phyloP scores from a whole-genome alignment of 352 stramenopile species.

The Aphanomyces astaci region DNA sequence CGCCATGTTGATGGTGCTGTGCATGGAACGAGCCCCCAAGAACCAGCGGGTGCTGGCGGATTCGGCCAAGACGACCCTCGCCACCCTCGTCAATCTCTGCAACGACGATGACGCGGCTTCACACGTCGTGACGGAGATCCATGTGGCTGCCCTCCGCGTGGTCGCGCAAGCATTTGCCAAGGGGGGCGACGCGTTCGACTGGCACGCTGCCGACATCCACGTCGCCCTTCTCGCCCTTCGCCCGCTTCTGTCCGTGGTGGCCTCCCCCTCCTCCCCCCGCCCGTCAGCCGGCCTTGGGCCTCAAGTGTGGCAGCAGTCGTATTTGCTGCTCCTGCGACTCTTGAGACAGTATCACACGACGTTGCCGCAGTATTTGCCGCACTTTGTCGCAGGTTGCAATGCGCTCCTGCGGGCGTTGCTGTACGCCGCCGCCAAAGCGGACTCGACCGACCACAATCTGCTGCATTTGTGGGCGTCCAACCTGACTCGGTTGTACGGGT shows the following conservation, averaged over 20 bases:
- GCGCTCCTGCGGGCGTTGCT: slow-evolving; percentile 61
- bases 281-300: slow-evolving; percentile 36
- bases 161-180: slow-evolving; percentile 71
- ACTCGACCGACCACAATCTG: background rate
- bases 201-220: slow-evolving; percentile 64
- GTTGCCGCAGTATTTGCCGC: slow-evolving; percentile 51
- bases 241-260: slow-evolving; percentile 32
- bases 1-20: slow-evolving; percentile 43
- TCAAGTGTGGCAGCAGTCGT: slow-evolving; percentile 68
- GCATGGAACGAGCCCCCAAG: slow-evolving; percentile 33
- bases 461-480: slow-evolving; percentile 70
- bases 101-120: background rate
- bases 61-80: background rate
- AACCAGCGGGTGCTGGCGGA: background rate
- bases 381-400: slow-evolving; percentile 60
- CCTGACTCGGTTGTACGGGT: slow-evolving; percentile 74
- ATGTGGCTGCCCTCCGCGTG: slow-evolving; percentile 32
- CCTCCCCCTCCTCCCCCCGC: slow-evolving; percentile 26
- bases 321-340: slow-evolving; percentile 65
- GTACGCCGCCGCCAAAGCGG: background rate
- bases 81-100: slow-evolving; percentile 4
- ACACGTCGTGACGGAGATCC: background rate
- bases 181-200: slow-evolving; percentile 59
- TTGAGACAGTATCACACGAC: slow-evolving; percentile 69
- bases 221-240: slow-evolving; percentile 61